Conservation (phyloP, 2,329 filamentous ascomycete genomes). For the Exophiala alcalophila region DNA sequence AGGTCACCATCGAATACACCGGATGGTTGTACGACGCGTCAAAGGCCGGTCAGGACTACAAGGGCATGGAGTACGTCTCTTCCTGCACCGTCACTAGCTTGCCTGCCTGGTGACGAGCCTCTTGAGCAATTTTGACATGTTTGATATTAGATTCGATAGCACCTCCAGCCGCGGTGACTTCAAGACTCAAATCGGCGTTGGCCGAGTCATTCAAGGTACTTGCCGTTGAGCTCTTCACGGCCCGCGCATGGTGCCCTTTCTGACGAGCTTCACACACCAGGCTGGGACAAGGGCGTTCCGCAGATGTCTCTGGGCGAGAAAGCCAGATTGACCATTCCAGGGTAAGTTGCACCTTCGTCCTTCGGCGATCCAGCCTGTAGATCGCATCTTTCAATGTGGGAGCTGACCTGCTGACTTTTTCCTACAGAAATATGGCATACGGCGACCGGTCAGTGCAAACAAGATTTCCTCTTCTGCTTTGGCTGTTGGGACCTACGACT, state of each 20-base stretch:
- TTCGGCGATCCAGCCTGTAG: background rate
- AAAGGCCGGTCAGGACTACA: conserved; percentile 35
- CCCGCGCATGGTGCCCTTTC: conserved; percentile 11
- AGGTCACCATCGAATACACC: conserved; percentile 84
- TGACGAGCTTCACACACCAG: conserved; percentile 47
- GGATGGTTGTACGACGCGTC: conserved; percentile 73
- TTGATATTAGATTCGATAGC: conserved; percentile 72
- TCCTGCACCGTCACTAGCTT: background rate
- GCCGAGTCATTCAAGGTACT: conserved; percentile 82
- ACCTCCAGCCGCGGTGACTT: conserved; percentile 77
- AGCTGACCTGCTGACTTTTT: conserved; percentile 8
- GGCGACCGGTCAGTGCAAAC: conserved; percentile 39
- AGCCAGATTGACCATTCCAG: conserved; percentile 75
- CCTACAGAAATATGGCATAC: conserved; percentile 35
- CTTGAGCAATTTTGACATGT: conserved; percentile 3
- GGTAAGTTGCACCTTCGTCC: conserved; percentile 49
- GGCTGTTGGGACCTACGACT: no score
- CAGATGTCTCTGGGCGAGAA: conserved; percentile 90
- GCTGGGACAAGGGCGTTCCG: conserved; percentile 80
- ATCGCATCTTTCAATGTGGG: conserved; percentile 1
- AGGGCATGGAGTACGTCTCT: conserved; percentile 67
- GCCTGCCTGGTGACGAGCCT: no score
- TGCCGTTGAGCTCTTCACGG: conserved; percentile 13
- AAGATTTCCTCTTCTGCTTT: no score
- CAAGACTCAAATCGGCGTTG: conserved; percentile 72